These are phyloP conservation scores for Fonsecaea nubica DNA, from an alignment of 2,329 filamentous ascomycete species.

Conservation along the genomic window DNA sequence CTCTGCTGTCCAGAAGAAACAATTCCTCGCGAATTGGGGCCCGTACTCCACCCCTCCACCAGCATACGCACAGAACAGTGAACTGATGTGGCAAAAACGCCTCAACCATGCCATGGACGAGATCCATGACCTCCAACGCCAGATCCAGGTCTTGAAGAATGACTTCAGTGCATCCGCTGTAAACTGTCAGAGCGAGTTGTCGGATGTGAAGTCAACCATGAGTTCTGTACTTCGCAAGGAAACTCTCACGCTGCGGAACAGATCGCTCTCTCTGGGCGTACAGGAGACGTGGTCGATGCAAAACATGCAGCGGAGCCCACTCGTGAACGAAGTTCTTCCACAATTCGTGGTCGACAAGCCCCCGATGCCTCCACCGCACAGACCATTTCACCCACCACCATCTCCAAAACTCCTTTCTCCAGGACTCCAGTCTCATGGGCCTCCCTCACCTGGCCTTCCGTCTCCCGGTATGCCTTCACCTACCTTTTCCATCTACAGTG, in stretches of 20 bases:
- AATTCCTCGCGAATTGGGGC: constrained; percentile 22
- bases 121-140: constrained; percentile 36
- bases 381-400: not conserved
- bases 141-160: constrained; percentile 31
- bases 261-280: constrained; percentile 21
- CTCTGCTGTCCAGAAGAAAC: constrained; percentile 25
- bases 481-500: constrained; percentile 30
- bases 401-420: constrained; percentile 14
- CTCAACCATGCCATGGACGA: constrained; percentile 38
- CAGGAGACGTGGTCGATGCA: constrained; percentile 29
- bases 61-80: constrained; percentile 31
- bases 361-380: not conserved
- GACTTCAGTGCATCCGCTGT: constrained; percentile 32
- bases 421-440: constrained; percentile 12
- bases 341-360: constrained; percentile 8
- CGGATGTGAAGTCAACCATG: constrained; percentile 34
- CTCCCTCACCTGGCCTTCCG: constrained; percentile 24
- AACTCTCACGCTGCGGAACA: constrained; percentile 27
- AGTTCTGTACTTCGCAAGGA: constrained; percentile 37
- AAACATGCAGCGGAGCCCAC: constrained; percentile 23
- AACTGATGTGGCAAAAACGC: constrained; percentile 37
- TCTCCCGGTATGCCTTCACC: constrained; percentile 31
- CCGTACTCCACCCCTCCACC: constrained; percentile 27
- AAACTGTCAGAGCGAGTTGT: constrained; percentile 34
- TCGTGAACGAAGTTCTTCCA: constrained; percentile 33